A percentile compares a stretch with the other conserved stretches of the same genome.
Conservation (phyloP, 2,329 filamentous ascomycete species). For the Zymoseptoria pseudotritici region DNA sequence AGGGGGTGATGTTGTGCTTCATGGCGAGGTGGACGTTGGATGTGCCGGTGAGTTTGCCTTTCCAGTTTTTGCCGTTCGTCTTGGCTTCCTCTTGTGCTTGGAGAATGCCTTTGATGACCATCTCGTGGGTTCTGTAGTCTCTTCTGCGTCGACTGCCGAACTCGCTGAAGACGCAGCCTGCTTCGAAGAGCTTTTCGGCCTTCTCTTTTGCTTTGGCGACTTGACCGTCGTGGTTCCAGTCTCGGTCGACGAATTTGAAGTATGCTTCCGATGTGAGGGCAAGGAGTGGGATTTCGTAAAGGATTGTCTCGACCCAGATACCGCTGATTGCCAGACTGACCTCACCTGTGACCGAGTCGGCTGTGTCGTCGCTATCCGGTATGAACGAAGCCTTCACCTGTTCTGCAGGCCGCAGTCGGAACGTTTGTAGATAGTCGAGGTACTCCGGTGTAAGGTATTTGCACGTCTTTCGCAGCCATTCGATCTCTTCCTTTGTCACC, state of each 20-base stretch:
- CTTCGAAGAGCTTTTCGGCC: slow-evolving; percentile 66
- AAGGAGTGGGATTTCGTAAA: slow-evolving; percentile 93
- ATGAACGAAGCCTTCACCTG: slow-evolving; percentile 68
- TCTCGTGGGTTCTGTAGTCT: slow-evolving; percentile 89
- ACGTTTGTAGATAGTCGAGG: slow-evolving; percentile 71
- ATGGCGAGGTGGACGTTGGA: slow-evolving; percentile 97
- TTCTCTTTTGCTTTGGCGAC: slow-evolving; percentile 79
- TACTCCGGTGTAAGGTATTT: slow-evolving; percentile 72
- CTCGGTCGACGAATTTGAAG: slow-evolving; percentile 90
- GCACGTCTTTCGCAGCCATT: slow-evolving; percentile 71
- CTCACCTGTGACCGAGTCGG: slow-evolving; percentile 58
- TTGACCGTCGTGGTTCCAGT: slow-evolving; percentile 85
- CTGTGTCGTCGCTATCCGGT: slow-evolving; percentile 48
- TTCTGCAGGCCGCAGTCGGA: slow-evolving; percentile 71
- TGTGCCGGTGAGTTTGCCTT: slow-evolving; percentile 74
- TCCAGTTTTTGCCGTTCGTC: slow-evolving; percentile 48
- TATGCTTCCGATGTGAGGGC: slow-evolving; percentile 92
- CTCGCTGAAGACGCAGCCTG: slow-evolving; percentile 84
- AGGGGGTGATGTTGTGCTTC: slow-evolving; percentile 74
- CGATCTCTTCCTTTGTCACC: slow-evolving; percentile 69
- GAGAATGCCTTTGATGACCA: slow-evolving; percentile 81
- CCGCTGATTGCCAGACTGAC: slow-evolving; percentile 71
- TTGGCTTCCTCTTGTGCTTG: slow-evolving; percentile 66
- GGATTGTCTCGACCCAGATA: slow-evolving; percentile 86
- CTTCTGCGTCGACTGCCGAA: slow-evolving; percentile 84